Evolutionary conservation across 2,329 filamentous ascomycete species (phyloP), one percentile per base, ranked within the genome.

Genomic region (Tolypocladium album): DNA sequence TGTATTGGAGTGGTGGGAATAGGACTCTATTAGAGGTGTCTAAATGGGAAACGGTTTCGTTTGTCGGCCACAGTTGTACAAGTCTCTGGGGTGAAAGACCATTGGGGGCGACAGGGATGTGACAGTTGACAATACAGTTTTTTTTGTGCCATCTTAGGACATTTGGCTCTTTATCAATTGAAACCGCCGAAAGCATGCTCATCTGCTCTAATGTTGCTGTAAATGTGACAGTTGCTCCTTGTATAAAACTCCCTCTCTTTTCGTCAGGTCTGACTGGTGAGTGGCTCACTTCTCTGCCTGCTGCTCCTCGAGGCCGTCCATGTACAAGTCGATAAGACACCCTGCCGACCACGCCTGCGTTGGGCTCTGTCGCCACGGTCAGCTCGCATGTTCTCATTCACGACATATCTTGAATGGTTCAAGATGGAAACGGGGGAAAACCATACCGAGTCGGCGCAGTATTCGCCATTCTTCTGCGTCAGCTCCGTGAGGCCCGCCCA

Each of bases 311-410:
- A 82, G 80, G 22, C 91, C 93, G 72, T 99, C 94, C 80, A 96
- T 92, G 77, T 96, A 99, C 64, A 99, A 75, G 76, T 99, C 94
- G 69, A 99, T 90, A 69, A 99, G 79, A 72, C 94, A 97, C 27
- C 90, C 89, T 38, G 94, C 90, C 58, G 92, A 97, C 94, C 94
- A 99, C 58, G 94, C 89, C 74, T 99, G 94, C 0, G 94, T 97
- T 34, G 94, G 94, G 58, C 88, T 94, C 87, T 94, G 70, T 59
- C 55, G 36, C 39, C 58, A 61, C 62, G 64, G 65, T 66, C 38
- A 56, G 57, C 36, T 20, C 20, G 17, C 15, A 20, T 9, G 22
- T 27, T 2, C 12, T 15, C 22, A 12, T 47, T 27, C 11, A 42
- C 39, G 39, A 56, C 34, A 47, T 11, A 24, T n/a, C 27, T 3